Base-by-base conservation (phyloP, 1,139 yeast genomes). In the Taiozyma sp. region DNA sequence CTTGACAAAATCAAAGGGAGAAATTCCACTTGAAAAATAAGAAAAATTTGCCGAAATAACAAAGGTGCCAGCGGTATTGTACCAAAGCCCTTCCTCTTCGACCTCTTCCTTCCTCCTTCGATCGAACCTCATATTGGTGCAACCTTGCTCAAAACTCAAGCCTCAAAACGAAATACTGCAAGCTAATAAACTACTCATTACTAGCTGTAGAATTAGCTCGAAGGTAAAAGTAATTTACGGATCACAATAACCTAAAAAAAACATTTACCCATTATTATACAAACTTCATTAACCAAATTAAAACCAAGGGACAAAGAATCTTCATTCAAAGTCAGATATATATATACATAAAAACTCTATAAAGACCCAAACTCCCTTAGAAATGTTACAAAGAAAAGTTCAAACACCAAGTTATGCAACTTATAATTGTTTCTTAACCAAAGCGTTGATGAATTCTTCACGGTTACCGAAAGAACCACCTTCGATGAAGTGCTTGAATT, bases 391-490 rank as follows among this genome's bases (percentile, higher is more conserved):
- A 45, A 19, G 28, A 28, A 39, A 28, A 32, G 19, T 23, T 32
- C 39, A 14, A 36, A 45, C 45, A 43, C 24, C 36, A 30, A 38
- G 32, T 49, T 42, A 53, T 45, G 40, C 19, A 58, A 48, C 62
- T 59, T 61, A 62, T 58, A 62, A 60, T 61, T 62, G 74, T 80
- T 61, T 84, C 82, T 92, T 91, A 75, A 93, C 92, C 79, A 95
- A 88, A 76, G 89, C 87, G 86, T 93, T 93, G 81, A 93, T 93
- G 90, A 83, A 87, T 73, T 92, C 89, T 81, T 93, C 99, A 80
- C 98, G 91, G 96, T 93, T 92, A 85, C 99, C 99, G 76, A 92
- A 83, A 80, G 97, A 88, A 84, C 99, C 99, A 83, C 99, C 98
- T 83, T 92, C 97, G 84, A 93, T 89, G 76, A 89, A 93, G 83